Conservation (phyloP, 306 rosid genomes). For the Betula pendula region DNA sequence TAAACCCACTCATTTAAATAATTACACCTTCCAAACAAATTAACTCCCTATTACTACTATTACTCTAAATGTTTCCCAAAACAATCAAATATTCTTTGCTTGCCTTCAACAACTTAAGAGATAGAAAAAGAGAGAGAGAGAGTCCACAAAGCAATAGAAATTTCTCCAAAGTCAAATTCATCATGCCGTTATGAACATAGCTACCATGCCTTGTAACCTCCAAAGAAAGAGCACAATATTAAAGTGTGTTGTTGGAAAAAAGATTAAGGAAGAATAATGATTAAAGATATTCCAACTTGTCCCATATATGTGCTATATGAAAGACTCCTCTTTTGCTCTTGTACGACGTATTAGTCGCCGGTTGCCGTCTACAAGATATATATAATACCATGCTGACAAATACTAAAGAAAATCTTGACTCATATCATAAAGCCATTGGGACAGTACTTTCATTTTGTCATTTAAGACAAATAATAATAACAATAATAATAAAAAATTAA, state of each 20-base stretch:
- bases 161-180: conserved; percentile 48
- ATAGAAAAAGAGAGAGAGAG: conserved; percentile 21
- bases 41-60: neutral
- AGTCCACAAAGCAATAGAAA: conserved; percentile 35
- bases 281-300: conserved; percentile 36
- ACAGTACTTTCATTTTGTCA: neutral
- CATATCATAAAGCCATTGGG: neutral
- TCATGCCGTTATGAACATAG: conserved; percentile 45
- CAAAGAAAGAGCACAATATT: conserved; percentile 31
- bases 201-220: conserved; percentile 42
- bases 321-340: too few relatives aligned
- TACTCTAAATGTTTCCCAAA: conserved; percentile 18
- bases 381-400: neutral
- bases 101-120: conserved; percentile 34
- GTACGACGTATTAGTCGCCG: too few relatives aligned
- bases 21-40: conserved; percentile 2
- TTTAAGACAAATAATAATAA: too few relatives aligned
- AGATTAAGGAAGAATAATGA: conserved; percentile 39
- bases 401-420: neutral
- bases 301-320: too few relatives aligned
- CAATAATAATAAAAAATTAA: neutral
- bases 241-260: conserved; percentile 31
- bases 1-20: conserved; percentile 19
- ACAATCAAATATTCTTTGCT: conserved; percentile 47
- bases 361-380: neutral